Conservation (phyloP, 1,139 yeast species). For the Lodderomyces parapsilosis region DNA sequence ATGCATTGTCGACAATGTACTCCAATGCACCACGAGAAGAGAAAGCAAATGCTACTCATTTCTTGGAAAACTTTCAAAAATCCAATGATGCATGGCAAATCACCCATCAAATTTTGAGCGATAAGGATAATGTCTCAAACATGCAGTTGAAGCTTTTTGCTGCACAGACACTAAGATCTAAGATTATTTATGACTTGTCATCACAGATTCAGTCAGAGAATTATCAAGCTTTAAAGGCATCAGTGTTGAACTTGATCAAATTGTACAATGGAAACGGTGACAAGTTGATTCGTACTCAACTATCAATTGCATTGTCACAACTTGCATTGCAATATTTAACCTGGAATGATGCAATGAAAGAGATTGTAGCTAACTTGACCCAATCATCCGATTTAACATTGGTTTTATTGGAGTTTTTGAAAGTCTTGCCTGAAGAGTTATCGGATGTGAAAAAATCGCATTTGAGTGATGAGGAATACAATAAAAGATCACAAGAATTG, state of each 20-base stretch:
- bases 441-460: slow-evolving; percentile 75
- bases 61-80: slow-evolving; percentile 79
- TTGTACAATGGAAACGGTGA: slow-evolving; percentile 43
- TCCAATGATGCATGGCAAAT: slow-evolving; percentile 69
- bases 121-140: slow-evolving; percentile 22
- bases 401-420: slow-evolving; percentile 66
- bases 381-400: slow-evolving; percentile 13
- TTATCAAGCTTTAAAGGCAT: slow-evolving; percentile 55
- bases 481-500: slow-evolving; percentile 58
- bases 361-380: slow-evolving; percentile 57
- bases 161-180: slow-evolving; percentile 86
- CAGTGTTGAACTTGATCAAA: slow-evolving; percentile 56
- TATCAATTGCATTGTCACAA: slow-evolving; percentile 79
- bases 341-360: slow-evolving; percentile 74
- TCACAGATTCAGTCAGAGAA: slow-evolving; percentile 64
- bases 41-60: slow-evolving; percentile 63
- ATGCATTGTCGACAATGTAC: slow-evolving; percentile 65
- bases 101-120: slow-evolving; percentile 34
- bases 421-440: slow-evolving; percentile 89
- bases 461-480: slow-evolving; percentile 78
- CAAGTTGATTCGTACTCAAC: slow-evolving; percentile 70
- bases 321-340: slow-evolving; percentile 71
- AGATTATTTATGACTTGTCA: slow-evolving; percentile 76
- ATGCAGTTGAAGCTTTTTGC: slow-evolving; percentile 71
- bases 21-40: slow-evolving; percentile 48